Evolutionary conservation across 306 rosid genomes (phyloP).

Genomic region (Casuarina equisetifolia): DNA sequence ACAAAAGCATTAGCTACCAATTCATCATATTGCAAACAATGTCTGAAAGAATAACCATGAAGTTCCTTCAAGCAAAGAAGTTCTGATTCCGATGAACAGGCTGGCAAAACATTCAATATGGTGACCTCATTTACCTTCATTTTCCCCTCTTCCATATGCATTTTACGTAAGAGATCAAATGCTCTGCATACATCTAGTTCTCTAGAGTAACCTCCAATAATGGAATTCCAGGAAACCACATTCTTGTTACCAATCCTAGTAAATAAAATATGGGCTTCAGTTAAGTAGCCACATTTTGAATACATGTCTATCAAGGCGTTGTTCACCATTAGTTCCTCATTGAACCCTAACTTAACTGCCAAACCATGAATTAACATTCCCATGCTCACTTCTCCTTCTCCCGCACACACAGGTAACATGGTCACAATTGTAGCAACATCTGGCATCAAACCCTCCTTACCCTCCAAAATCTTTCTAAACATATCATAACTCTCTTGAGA

Average conservation of each 20-base stretch:
- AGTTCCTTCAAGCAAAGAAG: constrained; percentile 60
- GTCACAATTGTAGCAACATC: constrained; percentile 81
- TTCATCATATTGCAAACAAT: constrained; percentile 47
- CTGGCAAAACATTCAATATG: constrained; percentile 63
- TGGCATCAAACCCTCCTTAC: constrained; percentile 45
- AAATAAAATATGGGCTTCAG: constrained; percentile 49
- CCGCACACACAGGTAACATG: constrained; percentile 59
- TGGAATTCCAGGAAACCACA: constrained; percentile 82
- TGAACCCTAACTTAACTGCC: constrained; percentile 60
- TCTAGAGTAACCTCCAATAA: constrained; percentile 65
- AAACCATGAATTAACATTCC: constrained; percentile 74
- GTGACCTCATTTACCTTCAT: constrained; percentile 62
- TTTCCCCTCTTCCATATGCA: constrained; percentile 47
- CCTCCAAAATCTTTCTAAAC: constrained; percentile 43
- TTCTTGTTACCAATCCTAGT: constrained; percentile 46
- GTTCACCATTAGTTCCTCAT: constrained; percentile 51
- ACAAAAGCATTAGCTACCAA: constrained; percentile 72
- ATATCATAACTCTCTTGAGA: constrained; percentile 38
- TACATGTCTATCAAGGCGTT: constrained; percentile 81
- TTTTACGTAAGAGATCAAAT: constrained; percentile 56
- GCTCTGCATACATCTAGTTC: constrained; percentile 46
- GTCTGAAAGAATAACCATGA: constrained; percentile 66
- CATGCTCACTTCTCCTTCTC: constrained; percentile 41
- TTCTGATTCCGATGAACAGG: constrained; percentile 50
- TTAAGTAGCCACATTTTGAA: constrained; percentile 59